Evolutionary conservation across 352 stramenopile genomes (phyloP).

Genomic region (Globisporangium apiculatum): DNA sequence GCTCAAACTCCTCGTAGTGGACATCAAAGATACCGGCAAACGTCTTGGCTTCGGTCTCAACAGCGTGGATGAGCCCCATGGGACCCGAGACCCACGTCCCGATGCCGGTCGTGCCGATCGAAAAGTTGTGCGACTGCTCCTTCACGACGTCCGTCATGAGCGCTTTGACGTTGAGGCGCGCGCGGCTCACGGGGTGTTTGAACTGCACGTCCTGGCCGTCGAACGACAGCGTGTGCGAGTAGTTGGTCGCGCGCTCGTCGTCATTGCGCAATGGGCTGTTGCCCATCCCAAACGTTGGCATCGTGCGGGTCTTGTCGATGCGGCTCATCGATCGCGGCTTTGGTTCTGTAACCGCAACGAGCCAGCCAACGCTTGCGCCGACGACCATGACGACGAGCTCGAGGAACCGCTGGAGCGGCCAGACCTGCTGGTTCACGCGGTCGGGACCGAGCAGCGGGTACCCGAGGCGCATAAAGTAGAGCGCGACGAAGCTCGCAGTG

Average conservation of each 20-base stretch:
- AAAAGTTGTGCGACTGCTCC: constrained; percentile 81
- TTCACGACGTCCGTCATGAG: constrained; percentile 74
- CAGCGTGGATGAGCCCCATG: constrained; percentile 69
- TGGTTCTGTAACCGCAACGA: constrained; percentile 55
- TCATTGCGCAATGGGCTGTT: constrained; percentile 30
- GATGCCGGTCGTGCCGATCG: constrained; percentile 73
- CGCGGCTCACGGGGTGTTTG: constrained; percentile 58
- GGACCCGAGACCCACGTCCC: constrained; percentile 80
- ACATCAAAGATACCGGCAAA: constrained; percentile 86
- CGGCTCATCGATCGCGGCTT: constrained; percentile 70
- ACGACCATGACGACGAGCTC: constrained; percentile 68
- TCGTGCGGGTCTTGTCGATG: constrained; percentile 67
- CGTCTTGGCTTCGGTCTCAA: constrained; percentile 63
- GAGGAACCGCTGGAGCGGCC: constrained; percentile 75
- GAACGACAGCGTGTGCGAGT: constrained; percentile 75
- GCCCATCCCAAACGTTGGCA: constrained; percentile 17
- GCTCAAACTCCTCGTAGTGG: constrained; percentile 86
- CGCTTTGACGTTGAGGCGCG: constrained; percentile 70
- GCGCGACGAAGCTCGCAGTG: constrained; percentile 54
- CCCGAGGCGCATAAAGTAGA: constrained; percentile 65
- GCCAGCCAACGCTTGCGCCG: constrained; percentile 48
- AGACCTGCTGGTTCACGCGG: constrained; percentile 68
- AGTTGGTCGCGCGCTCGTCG: constrained; percentile 40
- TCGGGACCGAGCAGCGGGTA: constrained; percentile 63
- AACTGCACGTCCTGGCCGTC: constrained; percentile 74